Percentiles rank a stretch among this genome's conserved stretches.
Conservation (phyloP, 2,329 filamentous ascomycete species). For the Atkinsonella hypoxylon region DNA sequence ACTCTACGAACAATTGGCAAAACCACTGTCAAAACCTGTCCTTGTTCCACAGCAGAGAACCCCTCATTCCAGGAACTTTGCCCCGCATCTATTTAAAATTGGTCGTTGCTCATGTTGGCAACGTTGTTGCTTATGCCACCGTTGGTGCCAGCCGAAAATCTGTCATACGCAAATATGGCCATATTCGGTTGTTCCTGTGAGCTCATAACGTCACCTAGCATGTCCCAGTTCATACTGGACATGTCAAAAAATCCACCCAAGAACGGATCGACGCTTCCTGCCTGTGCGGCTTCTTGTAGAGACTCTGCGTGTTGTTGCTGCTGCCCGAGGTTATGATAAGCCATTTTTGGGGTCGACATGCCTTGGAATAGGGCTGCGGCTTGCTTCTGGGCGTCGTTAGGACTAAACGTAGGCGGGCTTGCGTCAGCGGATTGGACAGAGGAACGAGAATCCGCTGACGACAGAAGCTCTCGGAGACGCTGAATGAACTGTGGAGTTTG, state of each 20-base stretch:
- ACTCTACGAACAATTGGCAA: neutral
- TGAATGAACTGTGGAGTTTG: constrained; percentile 33
- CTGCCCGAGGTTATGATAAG: neutral
- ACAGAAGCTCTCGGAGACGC: constrained; percentile 30
- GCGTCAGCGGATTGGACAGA: constrained; percentile 15
- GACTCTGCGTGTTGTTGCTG: constrained; percentile 1
- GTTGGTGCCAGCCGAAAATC: constrained; percentile 12
- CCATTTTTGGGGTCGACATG: neutral
- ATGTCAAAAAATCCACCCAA: constrained; percentile 32
- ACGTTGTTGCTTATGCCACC: constrained; percentile 2
- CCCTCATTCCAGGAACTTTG: neutral
- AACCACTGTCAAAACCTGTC: neutral
- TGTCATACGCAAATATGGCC: constrained; percentile 21
- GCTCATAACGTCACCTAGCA: constrained; percentile 25
- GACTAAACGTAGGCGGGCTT: neutral
- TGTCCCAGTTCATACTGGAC: constrained; percentile 32
- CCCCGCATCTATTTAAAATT: constrained; percentile 6
- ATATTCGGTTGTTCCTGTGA: constrained; percentile 17
- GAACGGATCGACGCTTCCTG: constrained; percentile 29
- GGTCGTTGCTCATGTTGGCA: neutral
- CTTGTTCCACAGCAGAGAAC: neutral
- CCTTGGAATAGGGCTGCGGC: neutral
- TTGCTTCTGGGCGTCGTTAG: neutral
- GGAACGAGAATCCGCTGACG: constrained; percentile 24
- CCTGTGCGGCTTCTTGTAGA: constrained; percentile 8